phyloP scores from a whole-genome alignment of 176 grass and related monocot species.

The Musa acuminata region DNA sequence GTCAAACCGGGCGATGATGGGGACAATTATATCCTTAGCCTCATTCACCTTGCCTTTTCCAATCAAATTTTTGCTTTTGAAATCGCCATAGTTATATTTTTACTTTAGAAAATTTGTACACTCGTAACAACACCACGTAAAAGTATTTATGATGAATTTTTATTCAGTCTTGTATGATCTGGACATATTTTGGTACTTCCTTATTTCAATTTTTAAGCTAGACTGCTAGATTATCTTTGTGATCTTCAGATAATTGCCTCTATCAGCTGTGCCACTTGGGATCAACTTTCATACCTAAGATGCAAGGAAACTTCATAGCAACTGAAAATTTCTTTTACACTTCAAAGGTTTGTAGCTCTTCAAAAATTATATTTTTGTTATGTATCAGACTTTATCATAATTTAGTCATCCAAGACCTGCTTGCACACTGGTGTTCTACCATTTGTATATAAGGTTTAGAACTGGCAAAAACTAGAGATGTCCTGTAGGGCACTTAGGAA shows the following conservation, averaged over 20 bases:
- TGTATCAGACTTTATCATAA: background rate
- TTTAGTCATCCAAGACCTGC: background rate
- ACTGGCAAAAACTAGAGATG: background rate
- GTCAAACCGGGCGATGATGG: no score
- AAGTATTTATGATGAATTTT: background rate
- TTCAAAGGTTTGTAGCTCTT: slow-evolving; percentile 39
- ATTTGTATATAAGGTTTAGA: background rate
- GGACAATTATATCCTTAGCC: no score
- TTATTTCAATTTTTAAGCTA: background rate
- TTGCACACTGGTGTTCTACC: background rate
- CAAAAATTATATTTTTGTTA: background rate
- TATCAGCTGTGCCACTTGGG: slow-evolving; percentile 64
- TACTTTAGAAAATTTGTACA: no score
- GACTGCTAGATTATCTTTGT: slow-evolving; percentile 12
- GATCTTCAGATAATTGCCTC: slow-evolving; percentile 48
- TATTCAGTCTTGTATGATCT: background rate
- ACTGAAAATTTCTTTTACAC: slow-evolving; percentile 99
- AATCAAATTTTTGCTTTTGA: no score
- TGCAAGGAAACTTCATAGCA: slow-evolving; percentile 75
- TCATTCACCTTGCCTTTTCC: no score
- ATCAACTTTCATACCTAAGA: slow-evolving; percentile 68
- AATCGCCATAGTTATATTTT: no score
- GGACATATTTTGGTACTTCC: background rate
- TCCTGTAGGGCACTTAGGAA: background rate
- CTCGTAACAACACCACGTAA: no score